Conservation (phyloP, 140 eudicot species). For the Artemisia princeps region DNA sequence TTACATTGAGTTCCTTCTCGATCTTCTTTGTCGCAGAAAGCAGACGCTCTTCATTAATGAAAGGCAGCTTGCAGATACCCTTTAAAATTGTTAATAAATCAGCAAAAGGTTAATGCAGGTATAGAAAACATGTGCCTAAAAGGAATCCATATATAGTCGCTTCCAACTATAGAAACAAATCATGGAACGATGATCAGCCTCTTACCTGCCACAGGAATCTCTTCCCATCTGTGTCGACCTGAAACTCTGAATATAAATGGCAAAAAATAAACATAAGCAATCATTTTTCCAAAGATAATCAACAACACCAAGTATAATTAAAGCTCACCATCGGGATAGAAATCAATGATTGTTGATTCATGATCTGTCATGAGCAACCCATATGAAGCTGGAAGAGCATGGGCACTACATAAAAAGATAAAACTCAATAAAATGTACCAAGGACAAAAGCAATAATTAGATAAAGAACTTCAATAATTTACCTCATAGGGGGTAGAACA, state of each 20-base stretch:
- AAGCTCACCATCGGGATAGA: slow-evolving; percentile 41
- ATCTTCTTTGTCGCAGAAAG: slow-evolving; percentile 34
- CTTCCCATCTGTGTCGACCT: slow-evolving; percentile 49
- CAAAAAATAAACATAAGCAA: neutral
- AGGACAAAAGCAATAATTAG: no score
- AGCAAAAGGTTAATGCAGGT: neutral
- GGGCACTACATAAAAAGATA: slow-evolving; percentile 36
- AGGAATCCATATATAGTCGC: neutral
- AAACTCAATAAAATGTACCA: no score
- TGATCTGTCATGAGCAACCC: slow-evolving; percentile 39
- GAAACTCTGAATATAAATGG: slow-evolving; percentile 34
- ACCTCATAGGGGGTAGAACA: slow-evolving; percentile 65
- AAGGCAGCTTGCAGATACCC: slow-evolving; percentile 62
- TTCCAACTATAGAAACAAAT: neutral
- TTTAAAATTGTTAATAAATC: slow-evolving; percentile 7
- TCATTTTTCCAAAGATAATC: neutral
- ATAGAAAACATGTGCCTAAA: neutral
- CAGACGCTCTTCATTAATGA: slow-evolving; percentile 48
- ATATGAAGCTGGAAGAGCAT: slow-evolving; percentile 46
- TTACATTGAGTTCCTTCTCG: slow-evolving; percentile 38
- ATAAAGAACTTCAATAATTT: neutral
- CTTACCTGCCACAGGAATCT: slow-evolving; percentile 57
- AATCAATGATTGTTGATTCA: slow-evolving; percentile 36
- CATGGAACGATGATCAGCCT: neutral
- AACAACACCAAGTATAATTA: neutral